phyloP scores from a whole-genome alignment of 495 filamentous ascomycete species.

The Darksidea phi region DNA sequence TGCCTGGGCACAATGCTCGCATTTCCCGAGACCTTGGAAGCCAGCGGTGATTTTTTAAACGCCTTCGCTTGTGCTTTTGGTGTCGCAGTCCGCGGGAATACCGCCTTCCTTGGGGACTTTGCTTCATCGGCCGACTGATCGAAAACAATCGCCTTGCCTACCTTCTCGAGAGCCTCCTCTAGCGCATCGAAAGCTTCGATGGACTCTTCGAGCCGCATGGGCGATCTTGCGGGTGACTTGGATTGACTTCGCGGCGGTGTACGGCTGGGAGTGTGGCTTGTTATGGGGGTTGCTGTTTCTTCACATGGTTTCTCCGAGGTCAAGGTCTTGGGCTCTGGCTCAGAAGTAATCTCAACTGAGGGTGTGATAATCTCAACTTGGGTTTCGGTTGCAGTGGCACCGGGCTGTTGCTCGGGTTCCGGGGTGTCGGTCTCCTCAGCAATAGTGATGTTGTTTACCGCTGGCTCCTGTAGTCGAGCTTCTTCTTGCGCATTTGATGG shows the following conservation, averaged over 20 bases:
- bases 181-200: slow-evolving; percentile 67
- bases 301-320: slow-evolving; percentile 28
- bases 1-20: slow-evolving; percentile 9
- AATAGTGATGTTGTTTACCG: neutral
- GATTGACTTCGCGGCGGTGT: slow-evolving; percentile 12
- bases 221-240: slow-evolving; percentile 46
- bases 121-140: slow-evolving; percentile 21
- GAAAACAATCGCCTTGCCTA: slow-evolving; percentile 43
- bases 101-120: slow-evolving; percentile 31
- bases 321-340: slow-evolving; percentile 29
- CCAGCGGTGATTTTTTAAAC: slow-evolving; percentile 13
- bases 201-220: slow-evolving; percentile 65
- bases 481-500: no score
- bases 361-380: slow-evolving; percentile 4
- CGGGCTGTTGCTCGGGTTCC: neutral
- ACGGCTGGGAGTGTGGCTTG: slow-evolving; percentile 7
- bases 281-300: slow-evolving; percentile 15
- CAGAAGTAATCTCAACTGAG: slow-evolving; percentile 8
- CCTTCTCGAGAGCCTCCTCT: slow-evolving; percentile 64
- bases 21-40: slow-evolving; percentile 20
- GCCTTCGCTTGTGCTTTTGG: slow-evolving; percentile 9
- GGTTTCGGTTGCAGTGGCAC: neutral
- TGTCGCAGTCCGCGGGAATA: slow-evolving; percentile 2
- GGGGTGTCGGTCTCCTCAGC: neutral
- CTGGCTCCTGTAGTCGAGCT: no score